Percentiles rank a stretch among this genome's conserved stretches.
Conservation (phyloP, 768 basidiomycete species). For the Polyporus arcularius region DNA sequence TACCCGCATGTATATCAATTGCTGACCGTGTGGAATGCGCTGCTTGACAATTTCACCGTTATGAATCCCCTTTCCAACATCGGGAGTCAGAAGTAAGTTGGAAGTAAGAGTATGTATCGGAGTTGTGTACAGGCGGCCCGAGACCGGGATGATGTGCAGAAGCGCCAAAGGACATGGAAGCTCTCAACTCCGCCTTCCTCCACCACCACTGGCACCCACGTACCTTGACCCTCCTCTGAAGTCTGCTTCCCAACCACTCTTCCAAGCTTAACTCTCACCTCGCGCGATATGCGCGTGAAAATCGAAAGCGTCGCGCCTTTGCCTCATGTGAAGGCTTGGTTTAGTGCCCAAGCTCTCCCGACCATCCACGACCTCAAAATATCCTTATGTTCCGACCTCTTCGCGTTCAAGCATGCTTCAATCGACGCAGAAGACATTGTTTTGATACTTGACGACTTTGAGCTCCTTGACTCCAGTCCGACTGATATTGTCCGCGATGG, state of each 20-base stretch:
- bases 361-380: constrained; percentile 28
- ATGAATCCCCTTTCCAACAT: no score
- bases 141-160: no score
- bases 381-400: constrained; percentile 26
- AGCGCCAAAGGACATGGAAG: no score
- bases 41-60: no score
- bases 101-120: no score
- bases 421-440: constrained; percentile 15
- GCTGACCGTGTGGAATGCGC: no score
- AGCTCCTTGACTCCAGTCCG: constrained; percentile 29
- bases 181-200: no score
- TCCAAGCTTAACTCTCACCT: not conserved
- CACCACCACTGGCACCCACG: no score
- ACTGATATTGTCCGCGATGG: constrained; percentile 32
- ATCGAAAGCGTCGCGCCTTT: constrained; percentile 27
- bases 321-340: constrained; percentile 31
- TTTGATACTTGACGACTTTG: constrained; percentile 34
- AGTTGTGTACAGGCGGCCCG: no score
- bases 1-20: no score
- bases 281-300: constrained; percentile 27
- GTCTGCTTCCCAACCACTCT: not conserved
- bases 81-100: no score
- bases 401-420: constrained; percentile 12
- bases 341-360: constrained; percentile 21
- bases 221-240: no score